Base-by-base conservation (phyloP, 306 rosid genomes). In the Vigna nakashimae region DNA sequence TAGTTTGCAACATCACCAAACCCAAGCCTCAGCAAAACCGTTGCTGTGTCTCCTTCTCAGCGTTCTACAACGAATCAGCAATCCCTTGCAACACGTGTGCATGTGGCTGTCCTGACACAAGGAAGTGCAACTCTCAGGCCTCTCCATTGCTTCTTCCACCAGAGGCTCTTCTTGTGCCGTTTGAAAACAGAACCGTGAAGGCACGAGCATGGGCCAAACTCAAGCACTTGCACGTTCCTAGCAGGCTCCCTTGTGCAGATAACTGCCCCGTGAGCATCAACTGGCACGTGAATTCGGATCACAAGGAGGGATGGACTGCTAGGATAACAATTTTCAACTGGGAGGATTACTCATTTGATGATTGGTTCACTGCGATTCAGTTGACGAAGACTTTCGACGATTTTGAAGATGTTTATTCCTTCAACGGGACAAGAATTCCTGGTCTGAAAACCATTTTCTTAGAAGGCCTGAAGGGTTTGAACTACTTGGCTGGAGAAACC, bases 31-130 rank as follows among this genome's bases (percentile, higher is more conserved):
- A 80, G 42, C 64, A 82, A 11, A 43, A 80, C 0, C 85, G 91
- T 7, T 94, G 98, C 56, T 94, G 98, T 26, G 96, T 94, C 42
- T 87, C 97, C 0, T 92, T 89, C 76, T 90, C 98, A 0, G 90
- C 97, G 1, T 94, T 76, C 74, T 92, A 89, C 76, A 92, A 84
- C 7, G 91, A 85, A 62, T 90, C 97, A 4, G 91, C 85, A 2
- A 87, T 94, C 20, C 98, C 97, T 0, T 94, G 98, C 74, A 86
- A 80, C 74, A 94, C 98, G 1, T 92, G 98, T 60, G 96, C 98
- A 0, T 94, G 98, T 48, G 97, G 98, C 0, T 94, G 98, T 22
- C 9, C 5, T 0, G 79, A 80, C 4, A 64, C 83, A 0, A 72
- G 18, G 3, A 78, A 83, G 4, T 94, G 98, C 50, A 84, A 78